Evolutionary conservation across 2,329 filamentous ascomycete species (phyloP).

Genomic region (Aspergillus sp.): DNA sequence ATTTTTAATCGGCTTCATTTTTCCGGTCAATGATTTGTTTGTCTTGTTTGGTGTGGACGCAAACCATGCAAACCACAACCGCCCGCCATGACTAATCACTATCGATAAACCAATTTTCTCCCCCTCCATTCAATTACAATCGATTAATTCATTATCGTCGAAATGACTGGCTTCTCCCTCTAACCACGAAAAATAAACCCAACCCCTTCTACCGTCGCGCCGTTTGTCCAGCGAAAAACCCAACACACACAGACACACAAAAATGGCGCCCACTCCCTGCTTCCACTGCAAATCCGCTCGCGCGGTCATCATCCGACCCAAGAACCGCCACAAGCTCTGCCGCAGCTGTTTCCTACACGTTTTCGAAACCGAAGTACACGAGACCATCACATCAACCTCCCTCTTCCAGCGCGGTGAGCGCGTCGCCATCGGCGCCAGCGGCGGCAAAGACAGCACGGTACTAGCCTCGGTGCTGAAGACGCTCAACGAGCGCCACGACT

Average conservation of each 20-base stretch:
- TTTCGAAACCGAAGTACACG: slow-evolving; percentile 92
- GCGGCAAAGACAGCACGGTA: slow-evolving; percentile 96
- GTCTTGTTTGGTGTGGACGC: neutral
- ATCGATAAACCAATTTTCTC: slow-evolving; percentile 14
- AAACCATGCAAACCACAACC: slow-evolving; percentile 15
- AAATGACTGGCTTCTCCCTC: slow-evolving; percentile 1
- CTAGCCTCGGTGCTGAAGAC: slow-evolving; percentile 93
- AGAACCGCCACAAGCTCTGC: slow-evolving; percentile 93
- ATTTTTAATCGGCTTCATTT: neutral
- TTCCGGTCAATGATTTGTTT: neutral
- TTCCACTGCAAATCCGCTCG: slow-evolving; percentile 72
- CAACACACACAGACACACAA: neutral
- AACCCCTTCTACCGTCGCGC: too few species aligned
- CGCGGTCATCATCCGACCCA: slow-evolving; percentile 88
- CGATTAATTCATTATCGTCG: neutral
- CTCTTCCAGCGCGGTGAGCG: slow-evolving; percentile 82
- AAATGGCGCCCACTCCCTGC: slow-evolving; percentile 77
- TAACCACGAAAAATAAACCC: slow-evolving; percentile 2
- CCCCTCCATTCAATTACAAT: neutral
- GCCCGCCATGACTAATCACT: slow-evolving; percentile 15
- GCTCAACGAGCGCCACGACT: slow-evolving; percentile 83
- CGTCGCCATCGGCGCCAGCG: slow-evolving; percentile 92
- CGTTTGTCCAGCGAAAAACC: neutral
- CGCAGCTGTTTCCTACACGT: slow-evolving; percentile 80
- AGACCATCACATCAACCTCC: slow-evolving; percentile 79